Evolutionary conservation across 2,329 filamentous ascomycete species (phyloP).

Genomic region (Cordyceps cicadae): DNA sequence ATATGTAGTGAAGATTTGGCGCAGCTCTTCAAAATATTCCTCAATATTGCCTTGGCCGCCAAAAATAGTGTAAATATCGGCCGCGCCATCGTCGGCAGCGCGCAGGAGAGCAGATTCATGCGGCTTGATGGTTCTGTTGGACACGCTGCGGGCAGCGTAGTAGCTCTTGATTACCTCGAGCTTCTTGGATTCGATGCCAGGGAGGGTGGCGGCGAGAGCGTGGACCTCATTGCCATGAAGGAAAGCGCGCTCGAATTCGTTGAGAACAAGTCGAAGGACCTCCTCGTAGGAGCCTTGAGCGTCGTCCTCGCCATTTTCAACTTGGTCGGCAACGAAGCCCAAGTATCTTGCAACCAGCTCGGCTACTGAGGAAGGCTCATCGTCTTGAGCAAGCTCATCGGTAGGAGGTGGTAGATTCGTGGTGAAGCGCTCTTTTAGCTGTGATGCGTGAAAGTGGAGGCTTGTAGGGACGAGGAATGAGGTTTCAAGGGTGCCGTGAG

Average conservation of each 20-base stretch:
- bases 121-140: constrained; percentile 77
- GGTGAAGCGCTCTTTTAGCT: constrained; percentile 85
- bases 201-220: constrained; percentile 73
- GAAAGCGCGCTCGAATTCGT: constrained; percentile 94
- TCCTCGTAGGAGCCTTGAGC: constrained; percentile 82
- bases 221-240: constrained; percentile 95
- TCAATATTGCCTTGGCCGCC: constrained; percentile 98
- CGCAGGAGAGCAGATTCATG: constrained; percentile 91
- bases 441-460: constrained; percentile 90
- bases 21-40: constrained; percentile 97
- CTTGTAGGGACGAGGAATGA: constrained; percentile 92
- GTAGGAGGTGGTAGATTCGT: constrained; percentile 81
- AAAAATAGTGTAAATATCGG: constrained; percentile 87
- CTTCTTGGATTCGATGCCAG: constrained; percentile 91
- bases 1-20: constrained; percentile 86
- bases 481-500: constrained; percentile 91
- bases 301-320: constrained; percentile 88
- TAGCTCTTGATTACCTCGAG: constrained; percentile 82
- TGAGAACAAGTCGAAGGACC: constrained; percentile 82
- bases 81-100: constrained; percentile 74
- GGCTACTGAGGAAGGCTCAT: constrained; percentile 91
- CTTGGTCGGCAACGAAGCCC: constrained; percentile 78
- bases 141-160: constrained; percentile 77
- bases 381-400: constrained; percentile 94
- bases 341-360: constrained; percentile 93